Conservation (phyloP, 2,329 filamentous ascomycete species). For the Chaetomiaceae sp. region DNA sequence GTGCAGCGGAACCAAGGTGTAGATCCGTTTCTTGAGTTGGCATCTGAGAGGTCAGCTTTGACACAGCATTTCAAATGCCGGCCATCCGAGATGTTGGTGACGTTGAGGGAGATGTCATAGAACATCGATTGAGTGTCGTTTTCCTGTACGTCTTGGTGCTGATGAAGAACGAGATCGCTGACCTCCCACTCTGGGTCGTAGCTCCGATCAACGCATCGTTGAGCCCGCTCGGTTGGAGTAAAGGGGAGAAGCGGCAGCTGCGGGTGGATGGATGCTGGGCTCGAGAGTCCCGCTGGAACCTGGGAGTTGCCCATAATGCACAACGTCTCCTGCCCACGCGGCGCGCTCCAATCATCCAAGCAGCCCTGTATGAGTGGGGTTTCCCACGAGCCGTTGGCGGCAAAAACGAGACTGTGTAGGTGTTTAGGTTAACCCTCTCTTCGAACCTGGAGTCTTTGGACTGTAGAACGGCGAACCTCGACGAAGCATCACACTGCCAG, state of each 20-base stretch:
- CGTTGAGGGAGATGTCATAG: not conserved
- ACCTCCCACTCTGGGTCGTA: conserved; percentile 1
- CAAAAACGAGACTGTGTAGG: not conserved
- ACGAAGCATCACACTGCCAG: not conserved
- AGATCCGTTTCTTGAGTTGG: not conserved
- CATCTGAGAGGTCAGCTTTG: not conserved
- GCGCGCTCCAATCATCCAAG: not conserved
- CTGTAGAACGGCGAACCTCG: not conserved
- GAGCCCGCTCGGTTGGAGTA: not conserved
- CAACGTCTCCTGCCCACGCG: not conserved
- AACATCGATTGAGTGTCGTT: not conserved
- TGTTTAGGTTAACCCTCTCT: not conserved
- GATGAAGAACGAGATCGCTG: not conserved
- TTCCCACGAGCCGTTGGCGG: not conserved
- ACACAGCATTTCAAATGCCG: not conserved
- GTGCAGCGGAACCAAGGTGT: not conserved
- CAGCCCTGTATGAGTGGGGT: not conserved
- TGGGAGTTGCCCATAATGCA: conserved; percentile 4
- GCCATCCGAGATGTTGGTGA: not conserved
- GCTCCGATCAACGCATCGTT: not conserved
- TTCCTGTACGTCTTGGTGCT: not conserved
- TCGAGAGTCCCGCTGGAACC: not conserved
- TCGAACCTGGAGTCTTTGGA: no score
- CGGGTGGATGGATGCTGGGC: not conserved
- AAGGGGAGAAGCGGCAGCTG: not conserved